Base-by-base conservation (phyloP, 2,329 filamentous ascomycete genomes). In the Arachnomyces sp. region DNA sequence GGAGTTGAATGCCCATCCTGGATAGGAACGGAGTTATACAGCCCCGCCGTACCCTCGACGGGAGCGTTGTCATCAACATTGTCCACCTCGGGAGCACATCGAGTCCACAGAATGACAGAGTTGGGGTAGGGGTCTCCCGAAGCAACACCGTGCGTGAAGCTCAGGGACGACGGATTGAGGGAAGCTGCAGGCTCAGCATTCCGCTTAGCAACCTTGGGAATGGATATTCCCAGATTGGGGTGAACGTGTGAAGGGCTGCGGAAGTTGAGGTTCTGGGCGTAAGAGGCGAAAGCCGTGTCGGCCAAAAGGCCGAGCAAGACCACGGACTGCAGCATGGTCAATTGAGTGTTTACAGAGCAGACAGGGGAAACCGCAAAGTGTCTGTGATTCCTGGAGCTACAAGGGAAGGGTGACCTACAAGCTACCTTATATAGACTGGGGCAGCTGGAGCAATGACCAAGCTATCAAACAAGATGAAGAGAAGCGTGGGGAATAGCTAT, bases 211-310 rank as follows among this genome's bases (percentile, higher is more conserved):
- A 84, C 73, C 47, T 74, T 77, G 36, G 71, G 71, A 11, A 84
- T 69, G n/a, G 79, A 73, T 34, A 86, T 74, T 4, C 80, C 81
- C 8, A 86, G 67, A 29, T 68, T 66, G 3, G 74, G 70, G 48
- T 85, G 81, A 32, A 80, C 72, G 31, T 74, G 68, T 1, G 81
- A 85, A 4, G 82, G 80, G 50, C 75, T 81, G 36, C 71, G 68
- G 56, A 84, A 86, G 62, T 84, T 84, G 44, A 84, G 56, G 54
- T 84, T 84, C 30, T 57, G 57, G 33, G 53, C 51, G 38, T 56
- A 59, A 13, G 51, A 51, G 12, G 53, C 57, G 32, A 44, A 25
- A 3, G 46, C 46, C 28, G 40, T 39, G 8, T 49, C 34, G 31
- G 39, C 45, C 31, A 49, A 46, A 12, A 52, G 34, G 9, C 47